Conservation (phyloP, 176 grass and related monocot genomes). For the Bromus sterilis region DNA sequence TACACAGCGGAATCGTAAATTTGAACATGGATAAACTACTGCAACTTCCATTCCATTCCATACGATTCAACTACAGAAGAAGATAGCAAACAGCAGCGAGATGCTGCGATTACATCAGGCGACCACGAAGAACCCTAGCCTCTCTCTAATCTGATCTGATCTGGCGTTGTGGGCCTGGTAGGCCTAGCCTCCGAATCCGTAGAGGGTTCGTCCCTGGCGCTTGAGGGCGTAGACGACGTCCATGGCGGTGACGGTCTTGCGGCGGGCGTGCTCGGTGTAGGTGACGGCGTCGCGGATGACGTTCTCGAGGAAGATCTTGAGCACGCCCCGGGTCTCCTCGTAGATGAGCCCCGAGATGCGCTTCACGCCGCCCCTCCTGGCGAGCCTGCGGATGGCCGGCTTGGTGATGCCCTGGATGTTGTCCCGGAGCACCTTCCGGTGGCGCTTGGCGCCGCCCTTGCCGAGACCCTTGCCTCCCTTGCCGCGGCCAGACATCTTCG, state of each 20-base stretch:
- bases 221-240: slow-evolving; percentile 94
- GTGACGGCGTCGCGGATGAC: slow-evolving; percentile 94
- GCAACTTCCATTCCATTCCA: not conserved
- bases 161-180: too few relatives aligned
- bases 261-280: slow-evolving; percentile 88
- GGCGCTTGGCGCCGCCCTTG: slow-evolving; percentile 82
- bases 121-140: not conserved
- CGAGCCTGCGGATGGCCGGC: slow-evolving; percentile 77
- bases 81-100: not conserved
- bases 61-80: not conserved
- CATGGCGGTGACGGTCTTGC: slow-evolving; percentile 95
- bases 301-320: slow-evolving; percentile 99
- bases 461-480: slow-evolving; percentile 91
- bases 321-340: slow-evolving; percentile 92
- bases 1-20: too few relatives aligned
- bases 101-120: not conserved
- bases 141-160: not conserved
- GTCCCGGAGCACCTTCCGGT: slow-evolving; percentile 84
- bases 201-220: slow-evolving; percentile 85
- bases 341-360: slow-evolving; percentile 91
- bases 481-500: slow-evolving; percentile 65
- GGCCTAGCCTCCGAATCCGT: slow-evolving; percentile 69
- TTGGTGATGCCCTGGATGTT: slow-evolving; percentile 98
- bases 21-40: not conserved
- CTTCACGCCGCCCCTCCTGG: slow-evolving; percentile 79